A percentile compares a stretch with the other conserved stretches of the same genome.
Evolutionary conservation across 2,329 filamentous ascomycete genomes (phyloP).

Genomic region (Botrytis elliptica): DNA sequence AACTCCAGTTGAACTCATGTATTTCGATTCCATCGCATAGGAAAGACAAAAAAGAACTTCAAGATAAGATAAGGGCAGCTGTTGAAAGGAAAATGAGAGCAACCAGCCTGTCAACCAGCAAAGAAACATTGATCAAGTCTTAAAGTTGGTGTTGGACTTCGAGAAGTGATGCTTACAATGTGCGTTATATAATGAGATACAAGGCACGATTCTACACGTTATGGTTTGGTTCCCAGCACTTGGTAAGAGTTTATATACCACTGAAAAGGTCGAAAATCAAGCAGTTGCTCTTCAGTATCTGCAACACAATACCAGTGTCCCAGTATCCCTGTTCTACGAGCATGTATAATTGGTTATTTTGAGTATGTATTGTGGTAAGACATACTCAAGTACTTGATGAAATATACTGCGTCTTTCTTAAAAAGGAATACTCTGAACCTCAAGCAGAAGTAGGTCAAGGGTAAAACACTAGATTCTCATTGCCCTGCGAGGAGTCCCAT

Average conservation of each 20-base stretch:
- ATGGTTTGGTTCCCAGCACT: background rate
- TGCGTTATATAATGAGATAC: background rate
- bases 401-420: background rate
- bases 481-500: background rate
- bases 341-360: too few relatives aligned
- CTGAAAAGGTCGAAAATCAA: background rate
- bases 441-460: background rate
- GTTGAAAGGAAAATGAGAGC: background rate
- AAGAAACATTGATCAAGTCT: background rate
- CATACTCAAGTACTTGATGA: background rate
- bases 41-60: background rate
- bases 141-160: background rate
- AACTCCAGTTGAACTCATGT: background rate
- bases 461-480: background rate
- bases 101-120: background rate
- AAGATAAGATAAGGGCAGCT: background rate
- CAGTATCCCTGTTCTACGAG: background rate
- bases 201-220: background rate
- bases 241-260: background rate
- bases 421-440: background rate
- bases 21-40: background rate
- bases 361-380: too few relatives aligned
- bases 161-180: background rate
- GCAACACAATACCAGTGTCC: background rate
- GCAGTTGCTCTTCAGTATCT: background rate